Evolutionary conservation across 176 grass and related monocot genomes (phyloP).

Genomic region (Avena eriantha): DNA sequence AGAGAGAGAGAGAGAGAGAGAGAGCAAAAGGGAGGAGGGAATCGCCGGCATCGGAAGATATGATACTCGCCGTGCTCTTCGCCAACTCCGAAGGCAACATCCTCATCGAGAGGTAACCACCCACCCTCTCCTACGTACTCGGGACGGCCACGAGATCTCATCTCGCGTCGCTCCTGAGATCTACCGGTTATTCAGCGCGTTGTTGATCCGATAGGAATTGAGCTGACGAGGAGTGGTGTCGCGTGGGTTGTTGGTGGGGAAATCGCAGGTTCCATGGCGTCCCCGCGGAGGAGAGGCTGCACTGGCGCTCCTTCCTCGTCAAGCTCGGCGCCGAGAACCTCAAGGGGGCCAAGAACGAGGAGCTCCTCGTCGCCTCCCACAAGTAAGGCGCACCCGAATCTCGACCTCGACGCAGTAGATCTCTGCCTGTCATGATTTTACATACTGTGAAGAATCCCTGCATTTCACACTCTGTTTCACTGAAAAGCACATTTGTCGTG

Average conservation of each 20-base stretch:
- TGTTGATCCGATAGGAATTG: too few relatives aligned
- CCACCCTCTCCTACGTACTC: neutral
- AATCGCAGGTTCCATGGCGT: constrained; percentile 85
- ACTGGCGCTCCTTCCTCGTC: constrained; percentile 54
- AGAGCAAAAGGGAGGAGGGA: neutral
- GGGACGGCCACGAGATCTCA: neutral
- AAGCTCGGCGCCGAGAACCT: constrained; percentile 88
- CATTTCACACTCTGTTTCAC: neutral
- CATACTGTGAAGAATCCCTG: neutral
- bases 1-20: too few relatives aligned
- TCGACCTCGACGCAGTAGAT: too few relatives aligned
- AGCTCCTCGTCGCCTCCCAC: constrained; percentile 90
- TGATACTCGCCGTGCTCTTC: constrained; percentile 80
- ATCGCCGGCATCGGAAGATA: constrained; percentile 39
- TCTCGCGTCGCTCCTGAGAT: constrained; percentile 26
- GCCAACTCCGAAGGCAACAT: constrained; percentile 80
- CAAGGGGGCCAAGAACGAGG: constrained; percentile 89
- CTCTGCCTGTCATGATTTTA: neutral
- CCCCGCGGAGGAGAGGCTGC: constrained; percentile 89
- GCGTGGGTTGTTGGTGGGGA: neutral
- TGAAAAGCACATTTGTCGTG: neutral
- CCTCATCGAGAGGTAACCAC: constrained; percentile 63
- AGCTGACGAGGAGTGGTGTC: too few relatives aligned
- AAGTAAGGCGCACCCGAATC: constrained; percentile 43
- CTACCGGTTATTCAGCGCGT: neutral